Evolutionary conservation across 2,329 filamentous ascomycete genomes (phyloP), one percentile per base, ranked within the genome.

Genomic region (Hymenoscyphus salicellus): DNA sequence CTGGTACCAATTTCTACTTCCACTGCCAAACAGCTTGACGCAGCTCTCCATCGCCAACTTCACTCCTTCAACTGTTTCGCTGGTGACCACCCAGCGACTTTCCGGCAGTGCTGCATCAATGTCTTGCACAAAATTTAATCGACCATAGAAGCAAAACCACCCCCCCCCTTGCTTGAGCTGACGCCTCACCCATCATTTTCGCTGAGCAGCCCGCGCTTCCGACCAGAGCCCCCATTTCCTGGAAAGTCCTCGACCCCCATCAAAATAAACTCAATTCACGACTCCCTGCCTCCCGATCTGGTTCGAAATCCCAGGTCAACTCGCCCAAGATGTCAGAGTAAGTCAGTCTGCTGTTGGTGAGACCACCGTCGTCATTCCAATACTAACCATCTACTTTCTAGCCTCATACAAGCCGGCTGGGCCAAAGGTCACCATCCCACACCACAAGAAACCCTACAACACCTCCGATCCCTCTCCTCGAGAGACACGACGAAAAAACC

Each of bases 401-500:
- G 83, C 76, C 82, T 86, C 75, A 81, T 85, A 65, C 80, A 81
- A 68, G 79, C 84, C 66, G 78, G 81, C 75, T 86, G 70, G 69
- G 68, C 69, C 63, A 65, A 82, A 81, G 78, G 82, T 69, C 81
- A 82, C 75, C 80, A 80, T 69, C 75, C 76, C 62, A 77, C 73
- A 58, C 74, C 75, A 36, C 75, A 75, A 65, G 74, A 74, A 58
- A 77, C 79, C 58, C 75, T 82, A 58, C 80, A 81, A 64, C 83
- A 86, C 70, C 77, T 84, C 63, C 79, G 83, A 28, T 86, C 84
- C 7, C 82, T 80, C 16, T 85, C 84, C 16, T 83, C 80, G 64
- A 81, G 84, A 66, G 80, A 75, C 5, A 78, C 78, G 38, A 80
- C 83, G 38, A 78, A 75, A 41, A 72, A 75, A 28, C 77, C 73